A percentile compares a stretch with the other conserved stretches of the same genome.
Evolutionary conservation across 257 asterid species (phyloP).

Genomic region (Solanum sejunctum): DNA sequence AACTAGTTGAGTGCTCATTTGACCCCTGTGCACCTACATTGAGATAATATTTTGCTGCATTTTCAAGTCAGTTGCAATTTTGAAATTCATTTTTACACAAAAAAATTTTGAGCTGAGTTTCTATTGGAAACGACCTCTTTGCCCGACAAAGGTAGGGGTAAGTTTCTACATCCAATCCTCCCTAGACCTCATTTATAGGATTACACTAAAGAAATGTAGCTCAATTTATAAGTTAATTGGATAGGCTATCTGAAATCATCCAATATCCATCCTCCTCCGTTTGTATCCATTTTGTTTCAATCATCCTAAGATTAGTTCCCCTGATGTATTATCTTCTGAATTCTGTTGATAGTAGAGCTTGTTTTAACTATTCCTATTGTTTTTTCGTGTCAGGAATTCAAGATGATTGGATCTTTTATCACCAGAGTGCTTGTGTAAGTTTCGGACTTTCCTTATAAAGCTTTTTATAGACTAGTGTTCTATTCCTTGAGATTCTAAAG

Average conservation of each 20-base stretch:
- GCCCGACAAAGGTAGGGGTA: neutral
- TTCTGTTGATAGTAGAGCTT: neutral
- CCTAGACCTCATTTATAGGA: neutral
- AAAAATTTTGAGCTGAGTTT: neutral
- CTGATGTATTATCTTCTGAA: neutral
- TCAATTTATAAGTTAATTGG: neutral
- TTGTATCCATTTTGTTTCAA: neutral
- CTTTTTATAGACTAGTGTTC: neutral
- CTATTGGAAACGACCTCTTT: neutral
- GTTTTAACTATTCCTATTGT: neutral
- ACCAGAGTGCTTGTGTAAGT: conserved; percentile 78
- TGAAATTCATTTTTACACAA: neutral
- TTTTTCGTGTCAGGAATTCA: conserved; percentile 43
- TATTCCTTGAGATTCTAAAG: neutral
- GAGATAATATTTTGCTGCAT: neutral
- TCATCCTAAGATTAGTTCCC: neutral
- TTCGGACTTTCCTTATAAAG: neutral
- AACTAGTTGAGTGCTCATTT: neutral
- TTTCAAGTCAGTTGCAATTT: neutral
- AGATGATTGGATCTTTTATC: conserved; percentile 82
- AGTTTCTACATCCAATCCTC: neutral
- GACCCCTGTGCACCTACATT: neutral
- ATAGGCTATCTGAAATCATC: neutral
- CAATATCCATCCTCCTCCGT: neutral
- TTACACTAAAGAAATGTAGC: neutral